phyloP scores from a whole-genome alignment of 805 yeast species.

The Lachancea sp. region DNA sequence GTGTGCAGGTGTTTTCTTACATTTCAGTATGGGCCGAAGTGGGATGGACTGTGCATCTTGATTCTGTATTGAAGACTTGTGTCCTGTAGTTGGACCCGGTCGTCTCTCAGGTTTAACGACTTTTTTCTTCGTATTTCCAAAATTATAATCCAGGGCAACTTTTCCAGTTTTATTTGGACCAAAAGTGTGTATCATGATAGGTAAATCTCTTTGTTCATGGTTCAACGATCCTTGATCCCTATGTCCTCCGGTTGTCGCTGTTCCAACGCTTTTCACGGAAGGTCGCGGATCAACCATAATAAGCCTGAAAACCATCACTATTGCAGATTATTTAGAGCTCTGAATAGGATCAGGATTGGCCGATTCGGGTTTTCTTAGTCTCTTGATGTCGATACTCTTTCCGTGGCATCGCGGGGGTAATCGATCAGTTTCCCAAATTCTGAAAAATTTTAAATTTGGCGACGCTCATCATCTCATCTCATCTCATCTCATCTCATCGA shows the following conservation, averaged over 20 bases:
- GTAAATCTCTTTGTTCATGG: not conserved
- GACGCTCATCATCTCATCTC: constrained; percentile 12
- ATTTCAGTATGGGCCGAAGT: too few relatives aligned
- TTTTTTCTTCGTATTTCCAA: not conserved
- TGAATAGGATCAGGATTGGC: too few relatives aligned
- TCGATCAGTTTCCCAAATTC: not conserved
- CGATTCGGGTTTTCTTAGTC: not conserved
- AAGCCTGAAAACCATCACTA: constrained; percentile 9
- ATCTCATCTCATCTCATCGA: constrained; percentile 8
- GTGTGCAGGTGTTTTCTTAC: not conserved
- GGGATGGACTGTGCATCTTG: too few relatives aligned
- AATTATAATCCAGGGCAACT: not conserved
- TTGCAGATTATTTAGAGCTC: not conserved
- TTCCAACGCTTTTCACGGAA: constrained; percentile 5
- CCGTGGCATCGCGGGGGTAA: not conserved
- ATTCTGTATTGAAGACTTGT: too few relatives aligned
- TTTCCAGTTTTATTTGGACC: not conserved
- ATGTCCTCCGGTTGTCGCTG: not conserved
- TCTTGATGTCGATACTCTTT: too few relatives aligned
- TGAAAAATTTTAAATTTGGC: constrained; percentile 11
- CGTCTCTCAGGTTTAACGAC: not conserved
- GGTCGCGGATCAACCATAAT: constrained; percentile 15
- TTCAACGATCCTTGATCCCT: not conserved
- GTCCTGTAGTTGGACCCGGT: not conserved
- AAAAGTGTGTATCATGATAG: constrained; percentile 6